These are phyloP conservation scores for Colletotrichum abscissum DNA, from an alignment of 2,329 filamentous ascomycete genomes.

Conservation along the genomic window DNA sequence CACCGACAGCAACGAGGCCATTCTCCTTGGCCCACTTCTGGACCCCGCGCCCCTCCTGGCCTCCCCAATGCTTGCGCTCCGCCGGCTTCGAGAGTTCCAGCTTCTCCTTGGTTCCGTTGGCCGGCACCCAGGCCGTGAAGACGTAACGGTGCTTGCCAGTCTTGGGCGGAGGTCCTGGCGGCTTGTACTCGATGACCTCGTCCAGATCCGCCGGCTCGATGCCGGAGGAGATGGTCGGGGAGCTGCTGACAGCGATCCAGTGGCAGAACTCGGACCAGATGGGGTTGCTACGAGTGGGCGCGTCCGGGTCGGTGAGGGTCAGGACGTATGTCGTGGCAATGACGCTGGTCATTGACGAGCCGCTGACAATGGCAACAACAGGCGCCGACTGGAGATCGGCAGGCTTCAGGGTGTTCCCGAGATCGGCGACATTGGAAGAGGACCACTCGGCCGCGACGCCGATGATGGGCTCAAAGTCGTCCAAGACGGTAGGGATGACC, in stretches of 20 bases:
- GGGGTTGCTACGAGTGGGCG: constrained; percentile 53
- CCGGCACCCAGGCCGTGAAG: constrained; percentile 51
- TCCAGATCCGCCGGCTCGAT: constrained; percentile 41
- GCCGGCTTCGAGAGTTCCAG: constrained; percentile 48
- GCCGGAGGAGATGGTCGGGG: constrained; percentile 31
- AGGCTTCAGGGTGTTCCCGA: constrained; percentile 34
- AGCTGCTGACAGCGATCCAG: constrained; percentile 53
- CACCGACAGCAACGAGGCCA: constrained; percentile 53
- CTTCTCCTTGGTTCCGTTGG: constrained; percentile 50
- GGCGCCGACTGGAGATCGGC: constrained; percentile 30
- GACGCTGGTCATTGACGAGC: constrained; percentile 31
- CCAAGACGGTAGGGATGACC: constrained; percentile 36
- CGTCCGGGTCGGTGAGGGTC: constrained; percentile 55
- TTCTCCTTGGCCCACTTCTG: constrained; percentile 54
- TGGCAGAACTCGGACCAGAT: constrained; percentile 59
- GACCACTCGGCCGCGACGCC: constrained; percentile 34
- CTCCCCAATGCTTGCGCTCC: constrained; percentile 54
- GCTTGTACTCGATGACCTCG: constrained; percentile 53
- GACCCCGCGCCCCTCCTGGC: constrained; percentile 49
- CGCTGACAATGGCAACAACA: constrained; percentile 19
- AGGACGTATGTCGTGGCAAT: constrained; percentile 44
- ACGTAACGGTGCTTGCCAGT: constrained; percentile 58
- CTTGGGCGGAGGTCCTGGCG: constrained; percentile 52
- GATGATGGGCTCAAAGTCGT: constrained; percentile 35
- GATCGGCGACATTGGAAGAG: constrained; percentile 22